phyloP scores from a whole-genome alignment of 169 alveolate genomes.

The Plasmodium malariae region DNA sequence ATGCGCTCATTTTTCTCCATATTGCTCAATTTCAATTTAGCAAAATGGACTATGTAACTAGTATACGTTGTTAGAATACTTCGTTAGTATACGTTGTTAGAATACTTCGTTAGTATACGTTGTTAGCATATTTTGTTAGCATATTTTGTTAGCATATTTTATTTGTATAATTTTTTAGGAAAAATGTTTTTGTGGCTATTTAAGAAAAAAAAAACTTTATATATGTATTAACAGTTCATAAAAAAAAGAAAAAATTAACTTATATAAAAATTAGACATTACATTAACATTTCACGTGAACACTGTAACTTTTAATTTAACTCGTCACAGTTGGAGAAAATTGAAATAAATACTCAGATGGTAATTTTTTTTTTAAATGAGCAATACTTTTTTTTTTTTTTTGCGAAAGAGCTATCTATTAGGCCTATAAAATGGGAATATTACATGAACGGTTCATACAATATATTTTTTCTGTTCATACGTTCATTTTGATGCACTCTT shows the following conservation, averaged over 20 bases:
- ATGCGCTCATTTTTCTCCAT: no score
- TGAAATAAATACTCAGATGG: no score
- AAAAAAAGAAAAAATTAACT: background rate
- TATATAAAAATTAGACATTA: no score
- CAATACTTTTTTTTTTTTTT: slow-evolving; percentile 30
- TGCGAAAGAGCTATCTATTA: background rate
- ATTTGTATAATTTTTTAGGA: no score
- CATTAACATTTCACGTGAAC: background rate
- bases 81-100: no score
- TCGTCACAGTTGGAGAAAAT: background rate
- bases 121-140: no score
- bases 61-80: no score
- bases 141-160: no score
- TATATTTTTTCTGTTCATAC: background rate
- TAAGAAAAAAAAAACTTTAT: slow-evolving; percentile 2
- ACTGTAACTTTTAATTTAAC: background rate
- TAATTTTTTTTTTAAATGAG: background rate
- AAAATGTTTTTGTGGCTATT: no score
- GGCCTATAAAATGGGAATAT: background rate
- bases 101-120: no score
- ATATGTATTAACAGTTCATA: background rate
- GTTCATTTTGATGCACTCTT: background rate
- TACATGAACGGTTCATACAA: slow-evolving; percentile 15
- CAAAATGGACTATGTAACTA: no score
- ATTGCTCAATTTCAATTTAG: no score